Percentiles rank a stretch among this genome's conserved stretches.
Evolutionary conservation across 176 grass and related monocot genomes (phyloP).

Genomic region (Bromus sterilis): DNA sequence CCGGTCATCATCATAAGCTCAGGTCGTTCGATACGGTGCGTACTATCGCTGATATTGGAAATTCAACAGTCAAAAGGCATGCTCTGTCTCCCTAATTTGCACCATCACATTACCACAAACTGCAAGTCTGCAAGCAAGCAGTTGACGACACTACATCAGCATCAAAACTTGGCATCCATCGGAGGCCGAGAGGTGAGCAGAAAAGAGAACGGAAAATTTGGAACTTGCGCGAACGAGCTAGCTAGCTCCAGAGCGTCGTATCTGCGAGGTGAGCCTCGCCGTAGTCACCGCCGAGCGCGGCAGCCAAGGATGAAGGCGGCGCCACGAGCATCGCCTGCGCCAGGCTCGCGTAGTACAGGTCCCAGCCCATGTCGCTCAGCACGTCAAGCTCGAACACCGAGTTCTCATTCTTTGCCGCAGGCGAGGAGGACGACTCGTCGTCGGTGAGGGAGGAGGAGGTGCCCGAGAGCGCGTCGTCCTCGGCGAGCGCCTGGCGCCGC

Average conservation of each 20-base stretch:
- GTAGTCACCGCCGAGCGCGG: conserved; percentile 13
- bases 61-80: not conserved
- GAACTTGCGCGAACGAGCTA: not conserved
- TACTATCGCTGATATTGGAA: too few species aligned
- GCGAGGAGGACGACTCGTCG: not conserved
- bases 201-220: not conserved
- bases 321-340: conserved; percentile 52
- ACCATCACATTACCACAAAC: conserved; percentile 16
- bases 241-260: conserved; percentile 22
- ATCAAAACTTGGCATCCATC: not conserved
- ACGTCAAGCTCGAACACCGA: conserved; percentile 18
- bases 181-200: not conserved
- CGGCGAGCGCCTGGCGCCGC: not conserved
- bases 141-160: too few species aligned
- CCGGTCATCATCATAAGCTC: too few species aligned
- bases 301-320: not conserved
- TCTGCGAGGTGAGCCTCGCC: not conserved
- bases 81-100: not conserved
- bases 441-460: not conserved
- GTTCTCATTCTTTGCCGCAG: not conserved
- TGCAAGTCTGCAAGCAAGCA: too few species aligned
- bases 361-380: conserved; percentile 42
- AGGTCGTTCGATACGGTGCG: not conserved
- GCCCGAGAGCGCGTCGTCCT: not conserved
- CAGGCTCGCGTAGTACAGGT: conserved; percentile 66